A percentile compares a stretch with the other conserved stretches of the same genome.
Evolutionary conservation across 2,329 filamentous ascomycete genomes (phyloP).

Genomic region (Colletotrichum spaethianum): DNA sequence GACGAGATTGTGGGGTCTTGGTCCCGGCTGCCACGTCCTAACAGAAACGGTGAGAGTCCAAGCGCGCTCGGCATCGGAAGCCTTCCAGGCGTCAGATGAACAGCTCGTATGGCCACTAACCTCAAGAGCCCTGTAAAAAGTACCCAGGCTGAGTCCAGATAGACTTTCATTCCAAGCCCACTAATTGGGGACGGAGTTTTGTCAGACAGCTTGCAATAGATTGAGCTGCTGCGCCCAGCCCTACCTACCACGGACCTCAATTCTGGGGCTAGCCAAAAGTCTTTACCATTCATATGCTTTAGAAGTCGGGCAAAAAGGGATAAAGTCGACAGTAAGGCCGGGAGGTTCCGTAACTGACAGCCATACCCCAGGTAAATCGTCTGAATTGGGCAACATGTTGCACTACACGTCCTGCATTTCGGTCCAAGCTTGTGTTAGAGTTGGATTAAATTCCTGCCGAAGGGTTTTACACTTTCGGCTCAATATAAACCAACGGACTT

Average conservation of each 20-base stretch:
- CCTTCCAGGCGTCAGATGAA: background rate
- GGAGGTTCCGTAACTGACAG: background rate
- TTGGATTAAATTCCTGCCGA: background rate
- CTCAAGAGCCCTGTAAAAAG: background rate
- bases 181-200: background rate
- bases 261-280: background rate
- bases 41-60: background rate
- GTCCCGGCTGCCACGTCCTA: background rate
- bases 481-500: background rate
- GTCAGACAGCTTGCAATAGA: background rate
- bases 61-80: too few relatives aligned
- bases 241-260: background rate
- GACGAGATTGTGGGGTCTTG: background rate
- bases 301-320: background rate
- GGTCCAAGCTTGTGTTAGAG: conserved; percentile 1
- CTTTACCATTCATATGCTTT: background rate
- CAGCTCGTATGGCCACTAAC: background rate
- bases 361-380: background rate
- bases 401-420: background rate
- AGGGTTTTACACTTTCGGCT: background rate
- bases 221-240: background rate
- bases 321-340: background rate
- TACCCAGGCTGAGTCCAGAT: background rate
- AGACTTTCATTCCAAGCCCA: background rate
- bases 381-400: background rate